phyloP scores from a whole-genome alignment of 768 basidiomycete genomes.

The Lyophyllum atratum region DNA sequence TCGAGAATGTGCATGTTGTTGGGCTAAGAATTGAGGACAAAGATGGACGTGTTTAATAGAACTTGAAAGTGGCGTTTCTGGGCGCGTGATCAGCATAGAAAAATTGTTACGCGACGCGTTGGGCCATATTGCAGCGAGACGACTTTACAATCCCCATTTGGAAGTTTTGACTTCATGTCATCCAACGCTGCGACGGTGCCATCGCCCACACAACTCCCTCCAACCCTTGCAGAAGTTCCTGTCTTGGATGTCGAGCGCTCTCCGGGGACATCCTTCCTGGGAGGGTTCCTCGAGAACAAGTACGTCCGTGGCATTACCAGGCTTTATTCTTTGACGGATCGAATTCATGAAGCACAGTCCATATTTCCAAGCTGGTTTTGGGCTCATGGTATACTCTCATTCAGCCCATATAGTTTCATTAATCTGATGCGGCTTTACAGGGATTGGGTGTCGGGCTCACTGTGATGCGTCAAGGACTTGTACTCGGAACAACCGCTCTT shows the following conservation, averaged over 20 bases:
- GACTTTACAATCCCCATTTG: background rate
- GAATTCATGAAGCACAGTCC: constrained; percentile 64
- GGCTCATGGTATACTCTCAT: constrained; percentile 76
- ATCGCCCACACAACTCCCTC: background rate
- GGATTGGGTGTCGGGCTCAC: constrained; percentile 89
- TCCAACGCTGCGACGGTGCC: background rate
- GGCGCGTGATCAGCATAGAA: constrained; percentile 23
- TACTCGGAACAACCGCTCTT: constrained; percentile 71
- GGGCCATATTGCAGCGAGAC: background rate
- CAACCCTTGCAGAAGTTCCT: constrained; percentile 9
- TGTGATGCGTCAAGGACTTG: constrained; percentile 66
- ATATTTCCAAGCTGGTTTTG: constrained; percentile 97
- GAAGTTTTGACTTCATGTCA: background rate
- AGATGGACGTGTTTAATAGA: constrained; percentile 6
- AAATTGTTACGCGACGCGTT: constrained; percentile 27
- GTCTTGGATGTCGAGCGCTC: constrained; percentile 14
- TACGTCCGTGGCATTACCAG: constrained; percentile 36
- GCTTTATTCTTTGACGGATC: constrained; percentile 1
- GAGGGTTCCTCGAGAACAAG: constrained; percentile 61
- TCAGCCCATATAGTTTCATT: background rate
- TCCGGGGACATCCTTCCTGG: constrained; percentile 33
- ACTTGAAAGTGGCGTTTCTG: constrained; percentile 11
- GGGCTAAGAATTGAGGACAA: constrained; percentile 8
- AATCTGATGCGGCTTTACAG: constrained; percentile 38
- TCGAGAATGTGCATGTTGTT: constrained; percentile 21